Evolutionary conservation across 2,329 filamentous ascomycete genomes (phyloP).

Genomic region (Aspergillaceae sp.): DNA sequence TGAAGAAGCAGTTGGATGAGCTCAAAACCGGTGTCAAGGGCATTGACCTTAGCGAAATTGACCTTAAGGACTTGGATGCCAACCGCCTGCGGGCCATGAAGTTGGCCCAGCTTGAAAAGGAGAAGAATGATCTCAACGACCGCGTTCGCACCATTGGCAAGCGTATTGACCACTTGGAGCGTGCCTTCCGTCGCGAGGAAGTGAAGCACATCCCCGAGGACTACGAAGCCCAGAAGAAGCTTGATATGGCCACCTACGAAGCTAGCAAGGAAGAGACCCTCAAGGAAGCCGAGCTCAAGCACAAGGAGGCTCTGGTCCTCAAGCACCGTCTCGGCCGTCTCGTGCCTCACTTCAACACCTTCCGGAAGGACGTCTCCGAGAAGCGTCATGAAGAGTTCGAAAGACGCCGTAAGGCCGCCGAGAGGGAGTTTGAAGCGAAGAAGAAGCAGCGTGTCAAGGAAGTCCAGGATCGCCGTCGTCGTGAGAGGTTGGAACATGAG

Average conservation of each 20-base stretch:
- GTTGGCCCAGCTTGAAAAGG: slow-evolving; percentile 88
- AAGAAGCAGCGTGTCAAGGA: slow-evolving; percentile 83
- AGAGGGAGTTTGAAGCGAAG: slow-evolving; percentile 87
- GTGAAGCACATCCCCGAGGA: slow-evolving; percentile 81
- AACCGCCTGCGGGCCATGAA: slow-evolving; percentile 90
- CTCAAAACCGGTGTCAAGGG: slow-evolving; percentile 80
- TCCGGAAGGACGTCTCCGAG: slow-evolving; percentile 73
- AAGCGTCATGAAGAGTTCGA: slow-evolving; percentile 92
- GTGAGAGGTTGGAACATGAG: slow-evolving; percentile 76
- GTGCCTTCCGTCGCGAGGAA: slow-evolving; percentile 93
- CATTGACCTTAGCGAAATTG: slow-evolving; percentile 61
- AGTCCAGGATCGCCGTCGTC: slow-evolving; percentile 69
- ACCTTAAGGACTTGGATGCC: slow-evolving; percentile 79
- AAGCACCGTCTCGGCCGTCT: slow-evolving; percentile 86
- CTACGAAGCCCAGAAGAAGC: slow-evolving; percentile 72
- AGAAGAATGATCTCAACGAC: slow-evolving; percentile 94
- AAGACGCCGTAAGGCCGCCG: slow-evolving; percentile 81
- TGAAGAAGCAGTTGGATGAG: slow-evolving; percentile 85
- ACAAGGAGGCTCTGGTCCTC: slow-evolving; percentile 82
- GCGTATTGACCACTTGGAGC: slow-evolving; percentile 92
- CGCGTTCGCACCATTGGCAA: slow-evolving; percentile 86
- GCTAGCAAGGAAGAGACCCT: slow-evolving; percentile 68
- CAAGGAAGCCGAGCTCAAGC: slow-evolving; percentile 72
- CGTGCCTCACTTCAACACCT: slow-evolving; percentile 73
- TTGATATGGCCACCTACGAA: slow-evolving; percentile 73